These are phyloP conservation scores for Sporisorium iseilematis-ciliati DNA, from an alignment of 1,284 basidiomycete species.

Conservation along the genomic window DNA sequence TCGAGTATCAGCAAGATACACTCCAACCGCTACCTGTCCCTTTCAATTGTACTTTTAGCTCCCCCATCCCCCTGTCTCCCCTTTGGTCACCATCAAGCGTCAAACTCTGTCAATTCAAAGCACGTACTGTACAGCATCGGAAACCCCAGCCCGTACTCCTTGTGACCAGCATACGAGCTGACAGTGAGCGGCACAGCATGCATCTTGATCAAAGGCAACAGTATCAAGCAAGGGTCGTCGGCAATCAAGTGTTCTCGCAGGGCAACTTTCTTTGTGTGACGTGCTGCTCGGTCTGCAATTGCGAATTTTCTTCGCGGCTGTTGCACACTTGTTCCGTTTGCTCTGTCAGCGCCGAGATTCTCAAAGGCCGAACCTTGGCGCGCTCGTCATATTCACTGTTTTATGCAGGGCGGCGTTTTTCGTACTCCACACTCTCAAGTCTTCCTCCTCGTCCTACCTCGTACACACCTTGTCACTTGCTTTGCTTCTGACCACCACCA, in stretches of 20 bases:
- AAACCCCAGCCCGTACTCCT: too few relatives aligned
- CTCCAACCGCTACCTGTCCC: neutral
- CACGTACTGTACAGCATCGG: neutral
- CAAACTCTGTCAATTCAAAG: neutral
- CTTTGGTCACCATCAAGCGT: neutral
- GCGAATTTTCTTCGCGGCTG: neutral
- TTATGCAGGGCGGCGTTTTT: too few relatives aligned
- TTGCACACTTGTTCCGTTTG: too few relatives aligned
- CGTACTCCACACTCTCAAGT: too few relatives aligned
- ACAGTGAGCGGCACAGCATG: neutral
- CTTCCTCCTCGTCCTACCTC: too few relatives aligned
- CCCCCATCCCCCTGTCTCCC: neutral
- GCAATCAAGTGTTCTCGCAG: neutral
- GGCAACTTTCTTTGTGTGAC: neutral
- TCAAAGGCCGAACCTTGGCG: neutral
- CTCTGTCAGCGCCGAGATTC: neutral
- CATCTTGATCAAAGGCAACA: neutral
- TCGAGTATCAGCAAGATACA: neutral
- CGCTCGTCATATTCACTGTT: too few relatives aligned
- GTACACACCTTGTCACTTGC: too few relatives aligned
- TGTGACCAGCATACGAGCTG: neutral
- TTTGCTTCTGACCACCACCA: too few relatives aligned
- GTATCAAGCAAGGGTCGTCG: neutral
- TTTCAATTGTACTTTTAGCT: conserved; percentile 38
- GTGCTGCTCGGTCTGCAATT: neutral